Conservation (phyloP, 2,329 filamentous ascomycete genomes). For the Penicillium carneum region DNA sequence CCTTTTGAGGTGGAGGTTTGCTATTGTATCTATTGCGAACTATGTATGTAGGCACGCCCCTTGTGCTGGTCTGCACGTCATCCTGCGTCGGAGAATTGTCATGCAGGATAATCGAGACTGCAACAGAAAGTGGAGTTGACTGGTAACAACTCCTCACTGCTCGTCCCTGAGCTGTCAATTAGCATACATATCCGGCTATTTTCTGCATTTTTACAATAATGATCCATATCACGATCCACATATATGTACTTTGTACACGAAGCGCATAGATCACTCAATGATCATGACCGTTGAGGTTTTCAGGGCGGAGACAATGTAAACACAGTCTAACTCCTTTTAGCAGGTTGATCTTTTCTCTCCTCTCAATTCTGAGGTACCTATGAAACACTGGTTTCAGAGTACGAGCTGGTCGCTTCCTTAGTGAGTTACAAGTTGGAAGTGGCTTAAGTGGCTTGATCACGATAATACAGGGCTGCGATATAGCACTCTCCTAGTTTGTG, state of each 20-base stretch:
- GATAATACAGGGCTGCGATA: neutral
- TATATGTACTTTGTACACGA: neutral
- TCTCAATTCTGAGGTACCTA: neutral
- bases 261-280: conserved; percentile 1
- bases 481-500: neutral
- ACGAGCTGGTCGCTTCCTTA: neutral
- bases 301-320: conserved; percentile 9
- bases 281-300: conserved; percentile 29
- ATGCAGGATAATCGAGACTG: neutral
- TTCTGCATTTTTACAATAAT: neutral
- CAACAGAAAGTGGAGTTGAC: neutral
- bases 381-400: conserved; percentile 7
- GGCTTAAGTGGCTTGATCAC: neutral
- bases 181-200: neutral
- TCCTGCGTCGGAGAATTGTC: conserved; percentile 5
- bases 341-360: neutral
- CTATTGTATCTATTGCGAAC: conserved; percentile 15
- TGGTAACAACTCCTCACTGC: neutral
- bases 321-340: neutral
- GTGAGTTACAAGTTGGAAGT: neutral
- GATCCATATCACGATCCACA: neutral
- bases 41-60: neutral
- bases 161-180: neutral
- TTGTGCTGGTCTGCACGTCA: conserved; percentile 4
- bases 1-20: conserved; percentile 3